phyloP scores from a whole-genome alignment of 2,329 filamentous ascomycete genomes.

The Fragosphaeria purpurea region DNA sequence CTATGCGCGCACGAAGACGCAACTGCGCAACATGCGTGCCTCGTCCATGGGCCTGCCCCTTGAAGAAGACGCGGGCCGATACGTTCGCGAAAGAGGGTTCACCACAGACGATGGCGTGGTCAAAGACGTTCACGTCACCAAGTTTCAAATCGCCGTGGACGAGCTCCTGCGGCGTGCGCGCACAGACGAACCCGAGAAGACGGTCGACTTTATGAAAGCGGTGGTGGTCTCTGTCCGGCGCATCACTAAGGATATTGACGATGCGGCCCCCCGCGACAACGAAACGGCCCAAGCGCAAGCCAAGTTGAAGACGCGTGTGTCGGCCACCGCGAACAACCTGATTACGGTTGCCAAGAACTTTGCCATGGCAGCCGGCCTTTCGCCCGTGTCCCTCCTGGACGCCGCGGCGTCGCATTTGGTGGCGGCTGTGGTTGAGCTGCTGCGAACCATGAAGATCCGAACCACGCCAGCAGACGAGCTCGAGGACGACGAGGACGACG shows the following conservation, averaged over 20 bases:
- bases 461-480: constrained; percentile 64
- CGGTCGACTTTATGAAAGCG: constrained; percentile 77
- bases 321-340: constrained; percentile 88
- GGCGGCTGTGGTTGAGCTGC: constrained; percentile 73
- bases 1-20: constrained; percentile 80
- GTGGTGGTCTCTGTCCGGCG: constrained; percentile 74
- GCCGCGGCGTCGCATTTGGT: constrained; percentile 87
- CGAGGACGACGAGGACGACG: constrained; percentile 62
- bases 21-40: constrained; percentile 69
- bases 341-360: constrained; percentile 95
- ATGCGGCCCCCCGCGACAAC: constrained; percentile 42
- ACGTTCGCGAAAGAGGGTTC: constrained; percentile 57
- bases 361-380: constrained; percentile 69
- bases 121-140: constrained; percentile 86
- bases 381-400: constrained; percentile 86
- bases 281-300: constrained; percentile 46
- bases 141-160: constrained; percentile 90
- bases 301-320: constrained; percentile 72
- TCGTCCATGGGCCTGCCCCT: constrained; percentile 66
- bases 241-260: constrained; percentile 73
- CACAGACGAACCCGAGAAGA: constrained; percentile 58
- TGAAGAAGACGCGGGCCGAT: constrained; percentile 59
- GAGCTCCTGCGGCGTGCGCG: constrained; percentile 75
- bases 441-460: constrained; percentile 75
- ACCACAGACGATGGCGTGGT: constrained; percentile 65